Evolutionary conservation across 495 filamentous ascomycete genomes (phyloP).

Genomic region (Penicillium cosmopolitanum): DNA sequence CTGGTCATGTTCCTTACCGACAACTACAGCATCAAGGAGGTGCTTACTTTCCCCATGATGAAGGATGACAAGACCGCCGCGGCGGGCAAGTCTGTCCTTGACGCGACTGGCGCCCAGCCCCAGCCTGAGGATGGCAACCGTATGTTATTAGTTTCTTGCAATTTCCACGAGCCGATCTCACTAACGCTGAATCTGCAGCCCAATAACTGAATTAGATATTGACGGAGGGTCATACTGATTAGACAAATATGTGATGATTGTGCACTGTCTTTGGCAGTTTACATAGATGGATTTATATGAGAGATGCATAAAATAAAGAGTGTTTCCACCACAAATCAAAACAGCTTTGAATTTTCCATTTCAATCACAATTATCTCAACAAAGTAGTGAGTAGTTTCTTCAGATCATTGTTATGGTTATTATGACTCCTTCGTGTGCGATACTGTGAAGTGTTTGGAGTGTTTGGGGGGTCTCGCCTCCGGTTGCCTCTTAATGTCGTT

Average conservation of each 20-base stretch:
- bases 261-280: conserved; percentile 9
- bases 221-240: conserved; percentile 2
- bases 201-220: conserved; percentile 37
- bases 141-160: conserved; percentile 50
- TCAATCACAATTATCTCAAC: background rate
- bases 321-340: background rate
- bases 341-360: background rate
- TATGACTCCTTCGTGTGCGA: too few relatives aligned
- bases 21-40: conserved; percentile 95
- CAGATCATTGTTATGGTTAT: too few relatives aligned
- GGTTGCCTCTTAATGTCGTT: too few relatives aligned
- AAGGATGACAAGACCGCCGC: conserved; percentile 63
- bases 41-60: conserved; percentile 90
- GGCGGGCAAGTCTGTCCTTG: conserved; percentile 61
- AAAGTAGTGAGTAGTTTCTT: background rate
- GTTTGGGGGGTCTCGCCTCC: too few relatives aligned
- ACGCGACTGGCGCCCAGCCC: conserved; percentile 66
- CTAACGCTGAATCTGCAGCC: conserved; percentile 38
- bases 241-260: conserved; percentile 7
- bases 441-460: too few relatives aligned
- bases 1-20: conserved; percentile 97
- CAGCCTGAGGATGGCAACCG: conserved; percentile 69
- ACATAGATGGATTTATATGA: conserved; percentile 11
- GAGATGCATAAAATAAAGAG: conserved; percentile 18
- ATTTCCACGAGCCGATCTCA: conserved; percentile 33